Base-by-base conservation (phyloP, 1,284 basidiomycete species). In the Heterobasidion irregulare region DNA sequence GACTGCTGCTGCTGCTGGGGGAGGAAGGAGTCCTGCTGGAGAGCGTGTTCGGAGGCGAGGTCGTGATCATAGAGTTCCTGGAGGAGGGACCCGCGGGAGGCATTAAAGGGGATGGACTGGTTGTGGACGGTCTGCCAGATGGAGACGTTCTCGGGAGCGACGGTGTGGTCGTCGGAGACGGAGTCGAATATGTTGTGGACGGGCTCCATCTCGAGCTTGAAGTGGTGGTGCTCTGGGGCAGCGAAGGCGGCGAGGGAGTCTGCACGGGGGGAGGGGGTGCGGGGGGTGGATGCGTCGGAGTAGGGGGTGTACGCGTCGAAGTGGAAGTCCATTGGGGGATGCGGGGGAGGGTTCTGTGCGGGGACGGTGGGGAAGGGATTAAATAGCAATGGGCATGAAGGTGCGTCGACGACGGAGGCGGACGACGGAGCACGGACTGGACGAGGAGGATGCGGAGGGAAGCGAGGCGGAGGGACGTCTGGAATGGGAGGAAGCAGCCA, bases 301-400 rank as follows among this genome's bases (percentile, higher is more conserved):
- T 80, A 82, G 61, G 81, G 75, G 58, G 78, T 72, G 70, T 83
- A 85, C 16, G 73, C 69, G 72, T 85, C 83, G 68, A 83, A 85
- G 57, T 72, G 68, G 62, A 78, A 71, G 68, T 85, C 83, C 82
- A 86, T 86, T 59, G 61, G 55, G 53, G 38, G 53, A 2, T 41
- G 38, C n/a, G 38, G 38, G n/a, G 38, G 38, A 19, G 12, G 59
- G n/a, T n/a, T 54, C 57, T 59, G 59, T 47, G 55, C 58, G 59
- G 55, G 45, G 6, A 41, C 26, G 44, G 51, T 45, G 41, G n/a
- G 46, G 41, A 56, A 53, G 47, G 54, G 56, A 52, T 50, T 50
- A 53, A 53, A 53, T 43, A 58, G 50, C 55, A 56, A 58, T 58
- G 57, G 57, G 54, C 13, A 26, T 32, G 18, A 53, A 32, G 47